These are phyloP conservation scores for Suillus spraguei DNA, from an alignment of 768 basidiomycete species.

Conservation along the genomic window DNA sequence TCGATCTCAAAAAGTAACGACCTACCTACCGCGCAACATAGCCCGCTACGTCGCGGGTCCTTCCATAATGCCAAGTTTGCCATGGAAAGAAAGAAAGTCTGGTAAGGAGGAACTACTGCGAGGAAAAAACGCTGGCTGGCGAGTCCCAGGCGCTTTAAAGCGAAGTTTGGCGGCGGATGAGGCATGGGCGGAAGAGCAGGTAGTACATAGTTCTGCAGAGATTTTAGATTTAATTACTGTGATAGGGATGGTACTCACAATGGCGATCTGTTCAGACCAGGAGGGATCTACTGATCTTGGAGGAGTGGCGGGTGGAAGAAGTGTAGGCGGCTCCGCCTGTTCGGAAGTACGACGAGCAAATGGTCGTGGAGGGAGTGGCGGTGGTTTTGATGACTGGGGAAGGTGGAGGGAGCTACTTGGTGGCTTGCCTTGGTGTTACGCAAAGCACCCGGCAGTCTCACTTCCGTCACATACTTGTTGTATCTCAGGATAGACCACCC, in stretches of 20 bases:
- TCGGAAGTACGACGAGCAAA: neutral
- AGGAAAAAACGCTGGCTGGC: slow-evolving; percentile 59
- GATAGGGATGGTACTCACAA: slow-evolving; percentile 23
- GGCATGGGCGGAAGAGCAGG: slow-evolving; percentile 48
- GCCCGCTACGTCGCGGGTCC: slow-evolving; percentile 45
- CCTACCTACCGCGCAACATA: slow-evolving; percentile 53
- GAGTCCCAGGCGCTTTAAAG: slow-evolving; percentile 52
- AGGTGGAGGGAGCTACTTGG: slow-evolving; percentile 1
- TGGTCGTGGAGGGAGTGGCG: slow-evolving; percentile 8
- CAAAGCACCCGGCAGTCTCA: slow-evolving; percentile 36
- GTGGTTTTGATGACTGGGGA: slow-evolving; percentile 2
- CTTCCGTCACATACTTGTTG: slow-evolving; percentile 61
- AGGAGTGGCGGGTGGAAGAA: slow-evolving; percentile 6
- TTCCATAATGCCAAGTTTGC: slow-evolving; percentile 57
- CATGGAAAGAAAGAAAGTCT: slow-evolving; percentile 43
- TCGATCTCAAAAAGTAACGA: slow-evolving; percentile 6
- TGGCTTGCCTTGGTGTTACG: slow-evolving; percentile 10
- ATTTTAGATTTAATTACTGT: slow-evolving; percentile 15
- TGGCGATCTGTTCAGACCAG: slow-evolving; percentile 29
- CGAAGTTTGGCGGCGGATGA: slow-evolving; percentile 48
- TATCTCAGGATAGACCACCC: slow-evolving; percentile 5
- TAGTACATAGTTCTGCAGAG: slow-evolving; percentile 40
- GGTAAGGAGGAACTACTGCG: slow-evolving; percentile 50
- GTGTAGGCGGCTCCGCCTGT: slow-evolving; percentile 7
- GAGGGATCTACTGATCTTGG: slow-evolving; percentile 21